A percentile compares a stretch with the other conserved stretches of the same genome.
Evolutionary conservation across 176 grass and related monocot species (phyloP).

Genomic region (Aegilops longissima): DNA sequence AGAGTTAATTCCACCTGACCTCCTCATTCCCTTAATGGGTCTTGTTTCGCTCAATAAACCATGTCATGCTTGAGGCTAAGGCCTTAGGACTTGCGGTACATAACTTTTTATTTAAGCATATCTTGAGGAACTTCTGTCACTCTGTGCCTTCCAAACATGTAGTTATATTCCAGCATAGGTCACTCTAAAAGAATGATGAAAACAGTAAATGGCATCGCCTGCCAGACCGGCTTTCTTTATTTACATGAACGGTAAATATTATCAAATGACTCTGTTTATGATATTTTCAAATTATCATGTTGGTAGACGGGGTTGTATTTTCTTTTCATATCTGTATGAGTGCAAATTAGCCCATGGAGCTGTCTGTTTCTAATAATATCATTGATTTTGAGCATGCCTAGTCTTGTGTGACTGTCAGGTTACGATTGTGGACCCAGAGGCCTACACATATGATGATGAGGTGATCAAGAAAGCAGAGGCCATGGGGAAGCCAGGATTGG

Average conservation of each 20-base stretch:
- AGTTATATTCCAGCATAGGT: not conserved
- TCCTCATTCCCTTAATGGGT: not conserved
- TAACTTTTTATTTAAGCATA: not conserved
- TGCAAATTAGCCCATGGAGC: not conserved
- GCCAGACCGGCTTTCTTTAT: not conserved
- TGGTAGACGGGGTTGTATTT: not conserved
- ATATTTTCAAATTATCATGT: not conserved
- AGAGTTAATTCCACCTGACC: not conserved
- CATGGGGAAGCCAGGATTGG: constrained; percentile 80
- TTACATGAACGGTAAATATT: not conserved
- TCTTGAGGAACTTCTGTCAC: not conserved
- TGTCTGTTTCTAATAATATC: not conserved
- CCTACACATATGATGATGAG: constrained; percentile 89
- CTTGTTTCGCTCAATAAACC: not conserved
- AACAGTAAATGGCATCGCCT: not conserved
- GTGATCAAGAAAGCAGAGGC: constrained; percentile 90
- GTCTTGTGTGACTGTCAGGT: constrained; percentile 40
- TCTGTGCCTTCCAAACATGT: not conserved
- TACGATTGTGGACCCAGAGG: constrained; percentile 59
- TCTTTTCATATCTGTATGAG: not conserved
- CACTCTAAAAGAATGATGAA: not conserved
- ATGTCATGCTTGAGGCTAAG: not conserved
- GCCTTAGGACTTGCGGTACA: not conserved
- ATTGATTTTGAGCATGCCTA: not conserved
- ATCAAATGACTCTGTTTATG: not conserved